These are phyloP conservation scores for Bruguiera hainesii DNA, from an alignment of 441 rosid genomes.

Conservation along the genomic window DNA sequence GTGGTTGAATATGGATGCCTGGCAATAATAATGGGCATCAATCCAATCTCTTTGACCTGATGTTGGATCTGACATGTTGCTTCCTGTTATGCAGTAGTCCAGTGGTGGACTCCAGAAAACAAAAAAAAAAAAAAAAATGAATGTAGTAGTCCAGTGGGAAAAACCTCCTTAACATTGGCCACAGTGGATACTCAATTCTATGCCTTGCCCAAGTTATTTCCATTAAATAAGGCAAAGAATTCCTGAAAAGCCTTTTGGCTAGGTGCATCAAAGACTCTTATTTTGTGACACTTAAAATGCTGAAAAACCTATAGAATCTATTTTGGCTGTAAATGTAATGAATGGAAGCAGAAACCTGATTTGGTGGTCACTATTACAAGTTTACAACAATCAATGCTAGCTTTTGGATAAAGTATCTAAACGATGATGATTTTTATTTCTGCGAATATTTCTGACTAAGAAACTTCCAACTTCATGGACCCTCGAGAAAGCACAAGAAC, in stretches of 20 bases:
- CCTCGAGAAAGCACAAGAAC: slow-evolving; percentile 35
- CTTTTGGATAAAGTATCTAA: slow-evolving; percentile 3
- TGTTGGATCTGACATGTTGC: too few relatives aligned
- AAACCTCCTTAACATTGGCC: too few relatives aligned
- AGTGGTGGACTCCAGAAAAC: too few relatives aligned
- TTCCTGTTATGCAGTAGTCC: too few relatives aligned
- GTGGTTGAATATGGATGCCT: too few relatives aligned
- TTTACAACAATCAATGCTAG: neutral
- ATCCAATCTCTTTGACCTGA: too few relatives aligned
- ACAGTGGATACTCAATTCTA: too few relatives aligned
- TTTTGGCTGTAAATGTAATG: neutral
- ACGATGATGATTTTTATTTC: neutral
- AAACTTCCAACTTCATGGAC: slow-evolving; percentile 10
- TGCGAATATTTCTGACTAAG: neutral
- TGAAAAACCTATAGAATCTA: neutral
- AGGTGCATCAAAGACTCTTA: neutral
- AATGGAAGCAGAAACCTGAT: neutral
- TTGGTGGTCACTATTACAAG: slow-evolving; percentile 7
- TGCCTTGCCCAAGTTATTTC: too few relatives aligned
- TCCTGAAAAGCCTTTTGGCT: neutral
- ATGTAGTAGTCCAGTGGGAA: too few relatives aligned
- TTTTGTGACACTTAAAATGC: neutral
- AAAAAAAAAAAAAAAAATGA: too few relatives aligned
- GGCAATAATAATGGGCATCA: too few relatives aligned
- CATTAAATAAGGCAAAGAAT: too few relatives aligned